A percentile compares a stretch with the other conserved stretches of the same genome.
phyloP scores from a whole-genome alignment of 2,329 filamentous ascomycete genomes.

The Neofusicoccum ribis region DNA sequence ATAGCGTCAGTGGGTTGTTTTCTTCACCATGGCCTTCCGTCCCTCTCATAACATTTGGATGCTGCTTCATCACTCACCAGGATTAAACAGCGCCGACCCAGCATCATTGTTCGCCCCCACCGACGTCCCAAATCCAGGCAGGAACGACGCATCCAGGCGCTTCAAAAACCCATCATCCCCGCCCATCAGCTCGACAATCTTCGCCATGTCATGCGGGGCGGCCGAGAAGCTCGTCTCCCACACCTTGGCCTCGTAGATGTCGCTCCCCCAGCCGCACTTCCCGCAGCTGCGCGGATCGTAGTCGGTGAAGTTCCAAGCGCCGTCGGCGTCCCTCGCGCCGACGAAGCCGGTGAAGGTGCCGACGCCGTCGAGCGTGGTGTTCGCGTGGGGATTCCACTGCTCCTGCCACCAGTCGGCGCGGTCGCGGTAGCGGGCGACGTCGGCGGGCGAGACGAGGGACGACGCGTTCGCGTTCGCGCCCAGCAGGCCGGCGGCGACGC shows the following conservation, averaged over 20 bases:
- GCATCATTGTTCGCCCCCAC: slow-evolving; percentile 34
- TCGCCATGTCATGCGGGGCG: slow-evolving; percentile 44
- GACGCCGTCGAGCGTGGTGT: slow-evolving; percentile 24
- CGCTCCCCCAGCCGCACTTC: slow-evolving; percentile 42
- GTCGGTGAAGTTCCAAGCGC: slow-evolving; percentile 30
- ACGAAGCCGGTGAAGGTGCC: slow-evolving; percentile 37
- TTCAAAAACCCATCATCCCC: slow-evolving; percentile 40
- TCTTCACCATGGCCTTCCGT: background rate
- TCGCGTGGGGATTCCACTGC: slow-evolving; percentile 41
- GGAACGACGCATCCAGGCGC: slow-evolving; percentile 44
- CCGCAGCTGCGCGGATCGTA: slow-evolving; percentile 47
- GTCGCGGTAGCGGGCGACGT: slow-evolving; percentile 34
- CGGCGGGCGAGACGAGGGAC: background rate
- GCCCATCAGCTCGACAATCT: slow-evolving; percentile 46
- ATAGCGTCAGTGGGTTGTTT: background rate
- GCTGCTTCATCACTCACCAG: background rate
- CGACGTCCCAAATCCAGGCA: slow-evolving; percentile 37
- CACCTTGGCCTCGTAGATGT: slow-evolving; percentile 43
- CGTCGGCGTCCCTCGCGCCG: slow-evolving; percentile 28
- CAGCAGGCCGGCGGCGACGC: slow-evolving; percentile 38
- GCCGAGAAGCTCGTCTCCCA: slow-evolving; percentile 45
- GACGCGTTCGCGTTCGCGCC: slow-evolving; percentile 12
- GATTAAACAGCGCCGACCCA: slow-evolving; percentile 26
- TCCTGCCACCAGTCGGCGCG: slow-evolving; percentile 45
- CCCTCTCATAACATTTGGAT: background rate